Base-by-base conservation (phyloP, 1,284 basidiomycete genomes). In the Meira nashicola region DNA sequence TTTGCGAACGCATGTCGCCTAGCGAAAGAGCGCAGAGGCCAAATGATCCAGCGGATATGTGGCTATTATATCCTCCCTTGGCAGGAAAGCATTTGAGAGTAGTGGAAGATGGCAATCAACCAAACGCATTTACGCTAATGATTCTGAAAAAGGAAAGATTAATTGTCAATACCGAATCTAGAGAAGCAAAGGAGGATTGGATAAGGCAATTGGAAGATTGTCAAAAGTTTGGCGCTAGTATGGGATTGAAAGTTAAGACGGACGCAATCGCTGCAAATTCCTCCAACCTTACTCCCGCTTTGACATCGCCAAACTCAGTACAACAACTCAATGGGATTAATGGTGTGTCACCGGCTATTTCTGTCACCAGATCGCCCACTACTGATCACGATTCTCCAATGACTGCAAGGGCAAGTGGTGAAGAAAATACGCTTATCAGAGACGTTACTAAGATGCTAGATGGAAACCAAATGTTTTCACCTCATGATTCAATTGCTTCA, bases 11-110 rank as follows among this genome's bases (percentile, higher is more conserved):
- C 41, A 64, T 72, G 64, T 66, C 63, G 23, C 70, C 69, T 6
- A 64, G 60, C 59, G 64, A 73, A 41, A 55, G 59, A 46, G 64
- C 65, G 10, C 58, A 54, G 14, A 64, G 60, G 1, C 54, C 43
- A 1, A 58, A 57, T 2, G 37, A 19, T 39, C n/a, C 14, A 41
- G 50, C 50, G n/a, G 92, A 96, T 75, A 89, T 95, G 87, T 91
- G 88, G 87, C 81, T 99, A 54, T 85, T 89, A 65, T 99, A 95
- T 81, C 95, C 95, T 19, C 95, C 95, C 2, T 81, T 99, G 54
- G 89, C 95, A 8, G 93, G 92, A 4, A 97, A 96, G 78, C 92
- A 96, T 73, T 82, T 97, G 56, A 51, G 62, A 7, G 64, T 68
- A 17, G 57, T 73, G 8, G 67, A 70, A 9, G 39, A 56, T 84